Conservation (phyloP, 345 rosid species). For the Angophora floribunda region DNA sequence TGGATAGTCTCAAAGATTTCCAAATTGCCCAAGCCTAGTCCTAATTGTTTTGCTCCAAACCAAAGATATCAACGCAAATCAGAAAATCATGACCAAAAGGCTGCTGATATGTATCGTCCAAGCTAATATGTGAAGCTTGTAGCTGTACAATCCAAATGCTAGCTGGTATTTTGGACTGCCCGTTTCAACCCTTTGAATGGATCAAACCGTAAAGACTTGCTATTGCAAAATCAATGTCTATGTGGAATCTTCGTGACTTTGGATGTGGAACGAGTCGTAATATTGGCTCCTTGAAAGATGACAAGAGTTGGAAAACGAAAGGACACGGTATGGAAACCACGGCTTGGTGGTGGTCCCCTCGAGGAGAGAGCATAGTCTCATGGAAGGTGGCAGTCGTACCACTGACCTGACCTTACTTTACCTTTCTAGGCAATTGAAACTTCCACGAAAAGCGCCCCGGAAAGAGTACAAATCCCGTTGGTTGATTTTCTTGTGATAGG, state of each 20-base stretch:
- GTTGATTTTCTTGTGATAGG: rapidly evolving
- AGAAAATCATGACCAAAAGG: neutral
- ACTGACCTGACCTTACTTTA: neutral
- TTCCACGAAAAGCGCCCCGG: neutral
- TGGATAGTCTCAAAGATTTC: no score
- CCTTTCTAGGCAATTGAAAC: neutral
- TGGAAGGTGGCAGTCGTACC: rapidly evolving
- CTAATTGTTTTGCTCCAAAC: no score
- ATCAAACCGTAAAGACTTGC: neutral
- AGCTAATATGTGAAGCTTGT: neutral
- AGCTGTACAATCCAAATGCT: neutral
- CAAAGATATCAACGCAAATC: no score
- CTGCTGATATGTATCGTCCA: neutral
- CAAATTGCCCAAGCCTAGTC: no score
- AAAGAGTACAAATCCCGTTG: neutral
- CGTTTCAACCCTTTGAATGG: neutral
- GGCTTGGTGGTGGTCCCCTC: neutral
- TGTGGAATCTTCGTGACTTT: neutral
- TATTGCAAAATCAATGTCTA: neutral
- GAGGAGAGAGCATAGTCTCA: neutral
- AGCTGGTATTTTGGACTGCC: neutral
- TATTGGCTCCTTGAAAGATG: neutral
- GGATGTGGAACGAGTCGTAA: neutral
- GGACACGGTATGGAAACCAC: rapidly evolving
- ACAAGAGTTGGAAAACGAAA: neutral